Evolutionary conservation across 192 early-diverging fungal species (phyloP).

Genomic region (Podila minutissima): DNA sequence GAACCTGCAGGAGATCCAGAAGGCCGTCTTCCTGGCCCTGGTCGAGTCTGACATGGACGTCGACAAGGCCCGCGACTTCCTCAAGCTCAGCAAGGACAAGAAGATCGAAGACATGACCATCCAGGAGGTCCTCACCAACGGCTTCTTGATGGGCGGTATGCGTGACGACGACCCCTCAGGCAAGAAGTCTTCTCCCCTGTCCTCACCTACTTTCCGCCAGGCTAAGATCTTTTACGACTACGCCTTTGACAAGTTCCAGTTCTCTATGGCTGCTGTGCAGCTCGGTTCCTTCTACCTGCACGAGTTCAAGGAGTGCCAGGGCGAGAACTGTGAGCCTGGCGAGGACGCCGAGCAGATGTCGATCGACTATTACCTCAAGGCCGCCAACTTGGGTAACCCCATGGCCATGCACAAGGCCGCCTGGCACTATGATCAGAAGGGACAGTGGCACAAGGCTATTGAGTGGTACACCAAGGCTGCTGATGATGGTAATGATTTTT

Average conservation of each 20-base stretch:
- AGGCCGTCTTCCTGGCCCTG: constrained; percentile 54
- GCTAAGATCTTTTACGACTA: constrained; percentile 59
- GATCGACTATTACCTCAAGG: constrained; percentile 57
- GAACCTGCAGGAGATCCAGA: constrained; percentile 56
- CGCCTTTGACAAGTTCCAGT: constrained; percentile 56
- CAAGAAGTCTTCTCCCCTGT: constrained; percentile 51
- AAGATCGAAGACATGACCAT: constrained; percentile 45
- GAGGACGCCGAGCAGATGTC: constrained; percentile 59
- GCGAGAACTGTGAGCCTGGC: constrained; percentile 55
- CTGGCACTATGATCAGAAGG: constrained; percentile 60
- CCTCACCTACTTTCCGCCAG: constrained; percentile 55
- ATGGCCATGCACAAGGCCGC: constrained; percentile 65
- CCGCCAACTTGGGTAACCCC: constrained; percentile 58
- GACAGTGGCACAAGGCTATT: constrained; percentile 56
- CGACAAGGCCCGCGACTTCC: constrained; percentile 50
- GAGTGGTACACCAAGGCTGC: constrained; percentile 56
- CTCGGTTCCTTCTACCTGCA: constrained; percentile 59
- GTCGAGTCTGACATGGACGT: constrained; percentile 55
- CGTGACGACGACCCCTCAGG: constrained; percentile 45
- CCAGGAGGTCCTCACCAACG: constrained; percentile 56
- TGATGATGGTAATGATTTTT: constrained; percentile 47
- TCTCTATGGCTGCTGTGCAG: constrained; percentile 65
- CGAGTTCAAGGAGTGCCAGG: constrained; percentile 56
- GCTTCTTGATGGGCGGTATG: constrained; percentile 56
- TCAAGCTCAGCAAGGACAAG: constrained; percentile 31